Evolutionary conservation across 345 rosid genomes (phyloP).

Genomic region (Melaleuca quinquenervia): DNA sequence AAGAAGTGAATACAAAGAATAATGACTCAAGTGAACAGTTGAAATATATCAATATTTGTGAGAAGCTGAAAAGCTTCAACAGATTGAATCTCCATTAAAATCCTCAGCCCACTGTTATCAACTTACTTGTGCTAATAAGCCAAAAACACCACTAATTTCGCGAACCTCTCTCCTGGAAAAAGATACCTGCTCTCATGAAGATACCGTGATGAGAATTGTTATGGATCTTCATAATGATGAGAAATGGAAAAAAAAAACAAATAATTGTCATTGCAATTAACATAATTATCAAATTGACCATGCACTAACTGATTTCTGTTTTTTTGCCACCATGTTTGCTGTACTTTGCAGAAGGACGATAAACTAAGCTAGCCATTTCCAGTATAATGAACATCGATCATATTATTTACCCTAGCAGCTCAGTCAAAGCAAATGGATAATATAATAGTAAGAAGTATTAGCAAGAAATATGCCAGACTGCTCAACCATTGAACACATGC

Average conservation of each 20-base stretch:
- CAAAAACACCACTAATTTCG: constrained; percentile 24
- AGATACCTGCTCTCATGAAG: constrained; percentile 32
- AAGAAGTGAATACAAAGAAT: not conserved
- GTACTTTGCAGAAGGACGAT: not conserved
- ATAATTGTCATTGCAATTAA: not conserved
- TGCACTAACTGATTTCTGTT: not conserved
- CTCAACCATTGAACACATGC: not conserved
- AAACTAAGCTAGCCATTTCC: not conserved
- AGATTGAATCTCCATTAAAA: not conserved
- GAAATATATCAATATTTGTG: not conserved
- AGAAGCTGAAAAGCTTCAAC: not conserved
- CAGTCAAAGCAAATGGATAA: not conserved
- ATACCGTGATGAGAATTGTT: not conserved
- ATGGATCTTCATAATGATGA: not conserved
- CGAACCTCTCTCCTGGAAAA: constrained; percentile 34
- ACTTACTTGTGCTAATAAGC: constrained; percentile 52
- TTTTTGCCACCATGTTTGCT: not conserved
- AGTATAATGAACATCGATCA: not conserved
- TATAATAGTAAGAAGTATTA: not conserved
- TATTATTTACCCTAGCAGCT: not conserved
- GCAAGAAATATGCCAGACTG: not conserved
- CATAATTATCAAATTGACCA: not conserved
- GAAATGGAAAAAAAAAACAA: not conserved
- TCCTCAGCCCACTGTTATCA: not conserved
- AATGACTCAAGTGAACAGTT: not conserved